Base-by-base conservation (phyloP, 306 rosid species). In the Acacia confusa region DNA sequence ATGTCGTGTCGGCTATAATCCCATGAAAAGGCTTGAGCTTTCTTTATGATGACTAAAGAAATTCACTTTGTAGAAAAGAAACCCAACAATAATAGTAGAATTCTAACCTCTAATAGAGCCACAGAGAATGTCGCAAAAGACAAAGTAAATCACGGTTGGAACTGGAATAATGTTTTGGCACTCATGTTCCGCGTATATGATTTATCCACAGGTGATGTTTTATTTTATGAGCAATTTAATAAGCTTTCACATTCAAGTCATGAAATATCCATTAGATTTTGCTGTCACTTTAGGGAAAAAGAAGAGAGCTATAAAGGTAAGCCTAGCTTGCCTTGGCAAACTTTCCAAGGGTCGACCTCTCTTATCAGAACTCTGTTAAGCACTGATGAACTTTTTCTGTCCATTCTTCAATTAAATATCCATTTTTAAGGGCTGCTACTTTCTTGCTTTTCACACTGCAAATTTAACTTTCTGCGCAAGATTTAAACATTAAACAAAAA, bases 261-360 rank as follows among this genome's bases (percentile, higher is more conserved):
- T 58, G 86, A 72, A 87, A 76, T 79, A 81, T 87, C 75, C 81
- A 84, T 79, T 75, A 84, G 84, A 82, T 87, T 78, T 84, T 87
- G 86, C 79, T 81, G 78, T 87, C 80, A 79, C 84, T 87, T 79
- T 79, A 82, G 82, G 84, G 87, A 2, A 19, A 84, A 87, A 65
- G 72, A 77, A 57, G 58, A 76, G 67, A 75, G 81, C 88, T 84
- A 82, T 87, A 87, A 82, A 84, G 88, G 27, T 43, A 8, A 27
- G 20, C 81, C 86, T 84, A 87, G 32, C 38, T 58, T 84, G 83
- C 76, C 88, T 79, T 58, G 47, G 72, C 45, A 84, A 82, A 44
- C 76, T 82, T 65, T 79, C 57, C 76, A 84, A 84, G 79, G 36
- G 87, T 9, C 64, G 57, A 78, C 70, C 50, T 66, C 55, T 53